A percentile compares a stretch with the other conserved stretches of the same genome.
phyloP scores from a whole-genome alignment of 164 flowering plant genomes.

The Echeveria elegans region DNA sequence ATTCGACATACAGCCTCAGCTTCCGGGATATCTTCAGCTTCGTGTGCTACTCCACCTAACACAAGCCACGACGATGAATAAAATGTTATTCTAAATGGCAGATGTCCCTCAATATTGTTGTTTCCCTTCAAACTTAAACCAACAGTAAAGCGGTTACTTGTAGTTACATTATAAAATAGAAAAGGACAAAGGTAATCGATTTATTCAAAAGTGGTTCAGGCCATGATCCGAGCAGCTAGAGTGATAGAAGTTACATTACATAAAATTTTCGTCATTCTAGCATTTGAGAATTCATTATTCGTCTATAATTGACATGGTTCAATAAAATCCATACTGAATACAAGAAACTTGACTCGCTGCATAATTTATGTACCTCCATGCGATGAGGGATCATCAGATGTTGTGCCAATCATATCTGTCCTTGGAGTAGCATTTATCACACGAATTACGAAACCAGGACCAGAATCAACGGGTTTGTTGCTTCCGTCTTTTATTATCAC shows the following conservation, averaged over 20 bases:
- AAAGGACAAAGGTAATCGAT: not conserved
- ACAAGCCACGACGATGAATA: conserved; percentile 29
- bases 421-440: conserved; percentile 45
- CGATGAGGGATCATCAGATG: conserved; percentile 14
- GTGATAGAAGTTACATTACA: not conserved
- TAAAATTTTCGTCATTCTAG: not conserved
- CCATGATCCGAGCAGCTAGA: not conserved
- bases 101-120: no score
- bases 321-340: not conserved
- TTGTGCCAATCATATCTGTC: conserved; percentile 11
- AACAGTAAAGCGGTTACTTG: not conserved
- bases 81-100: no score
- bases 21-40: not conserved
- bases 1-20: not conserved
- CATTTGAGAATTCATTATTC: not conserved
- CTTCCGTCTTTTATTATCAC: conserved; percentile 42
- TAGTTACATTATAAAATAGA: no score
- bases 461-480: conserved; percentile 25
- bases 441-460: conserved; percentile 29
- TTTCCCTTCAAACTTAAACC: no score
- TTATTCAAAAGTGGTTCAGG: no score
- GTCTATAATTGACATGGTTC: not conserved
- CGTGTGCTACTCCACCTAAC: conserved; percentile 31
- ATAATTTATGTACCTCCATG: conserved; percentile 1
- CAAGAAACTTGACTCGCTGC: not conserved